These are phyloP conservation scores for Nepenthes gracilis DNA, from an alignment of 148 eudicot genomes.

Conservation along the genomic window DNA sequence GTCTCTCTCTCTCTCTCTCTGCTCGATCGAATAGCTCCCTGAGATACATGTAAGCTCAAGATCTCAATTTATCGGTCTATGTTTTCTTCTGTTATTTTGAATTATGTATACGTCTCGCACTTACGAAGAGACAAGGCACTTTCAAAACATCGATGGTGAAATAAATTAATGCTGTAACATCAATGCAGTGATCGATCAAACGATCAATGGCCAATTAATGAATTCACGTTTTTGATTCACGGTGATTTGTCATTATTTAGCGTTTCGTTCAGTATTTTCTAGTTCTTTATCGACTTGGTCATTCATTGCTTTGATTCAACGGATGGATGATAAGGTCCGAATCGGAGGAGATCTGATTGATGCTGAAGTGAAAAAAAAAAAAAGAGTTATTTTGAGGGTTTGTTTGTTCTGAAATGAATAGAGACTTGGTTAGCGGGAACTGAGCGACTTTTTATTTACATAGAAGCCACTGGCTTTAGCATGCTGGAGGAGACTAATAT, in stretches of 20 bases:
- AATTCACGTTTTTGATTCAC: background rate
- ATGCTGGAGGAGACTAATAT: constrained; percentile 12
- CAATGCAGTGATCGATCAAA: constrained; percentile 14
- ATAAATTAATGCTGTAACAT: background rate
- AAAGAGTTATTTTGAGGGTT: constrained; percentile 3
- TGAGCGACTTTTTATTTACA: background rate
- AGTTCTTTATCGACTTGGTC: background rate
- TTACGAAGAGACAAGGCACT: background rate
- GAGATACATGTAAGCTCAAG: constrained; percentile 1
- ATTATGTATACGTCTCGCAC: background rate
- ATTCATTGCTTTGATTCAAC: background rate
- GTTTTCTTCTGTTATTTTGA: background rate
- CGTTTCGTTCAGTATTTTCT: background rate
- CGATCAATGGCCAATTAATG: background rate
- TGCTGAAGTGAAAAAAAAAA: background rate
- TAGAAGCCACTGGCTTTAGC: constrained; percentile 9
- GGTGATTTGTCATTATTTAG: background rate
- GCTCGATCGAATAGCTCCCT: background rate
- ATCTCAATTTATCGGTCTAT: constrained; percentile 3
- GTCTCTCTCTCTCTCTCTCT: constrained; percentile 7
- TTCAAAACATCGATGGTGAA: background rate
- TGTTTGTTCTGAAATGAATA: constrained; percentile 12
- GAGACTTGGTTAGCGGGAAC: constrained; percentile 2
- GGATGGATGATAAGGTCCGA: background rate
- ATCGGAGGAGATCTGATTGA: constrained; percentile 16